phyloP scores from a whole-genome alignment of 2,329 filamentous ascomycete species.

The Pseudopyricularia cyperi region DNA sequence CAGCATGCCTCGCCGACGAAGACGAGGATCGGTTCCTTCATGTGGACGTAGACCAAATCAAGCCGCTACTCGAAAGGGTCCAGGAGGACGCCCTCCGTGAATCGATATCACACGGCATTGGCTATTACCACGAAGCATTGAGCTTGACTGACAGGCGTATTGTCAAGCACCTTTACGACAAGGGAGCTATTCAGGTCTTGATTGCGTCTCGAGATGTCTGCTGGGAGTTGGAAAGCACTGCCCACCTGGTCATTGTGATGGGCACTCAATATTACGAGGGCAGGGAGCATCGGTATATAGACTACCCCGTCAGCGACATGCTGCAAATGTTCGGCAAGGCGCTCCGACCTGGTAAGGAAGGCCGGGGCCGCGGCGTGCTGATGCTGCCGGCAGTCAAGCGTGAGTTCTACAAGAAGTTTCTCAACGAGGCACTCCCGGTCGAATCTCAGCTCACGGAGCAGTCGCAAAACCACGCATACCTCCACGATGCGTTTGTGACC shows the following conservation, averaged over 20 bases:
- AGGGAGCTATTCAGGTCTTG: constrained; percentile 81
- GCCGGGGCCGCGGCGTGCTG: constrained; percentile 76
- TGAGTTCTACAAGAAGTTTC: constrained; percentile 97
- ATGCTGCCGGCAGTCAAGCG: constrained; percentile 93
- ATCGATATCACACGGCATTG: constrained; percentile 84
- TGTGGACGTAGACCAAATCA: constrained; percentile 68
- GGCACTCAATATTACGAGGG: constrained; percentile 97
- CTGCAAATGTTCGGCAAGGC: constrained; percentile 98
- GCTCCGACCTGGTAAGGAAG: constrained; percentile 64
- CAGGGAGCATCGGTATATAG: constrained; percentile 89
- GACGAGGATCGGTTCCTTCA: constrained; percentile 91
- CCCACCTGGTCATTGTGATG: constrained; percentile 91
- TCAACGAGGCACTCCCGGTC: constrained; percentile 89
- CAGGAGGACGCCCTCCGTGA: constrained; percentile 81
- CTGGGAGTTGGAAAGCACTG: constrained; percentile 83
- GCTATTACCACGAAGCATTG: constrained; percentile 93
- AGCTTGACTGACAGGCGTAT: constrained; percentile 83
- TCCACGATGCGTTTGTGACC: constrained; percentile 92
- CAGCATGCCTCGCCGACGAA: constrained; percentile 78
- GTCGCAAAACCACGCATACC: constrained; percentile 49
- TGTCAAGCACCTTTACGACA: constrained; percentile 80
- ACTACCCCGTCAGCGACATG: constrained; percentile 88
- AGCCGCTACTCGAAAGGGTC: constrained; percentile 67
- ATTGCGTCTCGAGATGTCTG: constrained; percentile 71
- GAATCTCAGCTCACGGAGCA: constrained; percentile 61